phyloP scores from a whole-genome alignment of 163 green algal genomes.

The Scenedesmus sp. region DNA sequence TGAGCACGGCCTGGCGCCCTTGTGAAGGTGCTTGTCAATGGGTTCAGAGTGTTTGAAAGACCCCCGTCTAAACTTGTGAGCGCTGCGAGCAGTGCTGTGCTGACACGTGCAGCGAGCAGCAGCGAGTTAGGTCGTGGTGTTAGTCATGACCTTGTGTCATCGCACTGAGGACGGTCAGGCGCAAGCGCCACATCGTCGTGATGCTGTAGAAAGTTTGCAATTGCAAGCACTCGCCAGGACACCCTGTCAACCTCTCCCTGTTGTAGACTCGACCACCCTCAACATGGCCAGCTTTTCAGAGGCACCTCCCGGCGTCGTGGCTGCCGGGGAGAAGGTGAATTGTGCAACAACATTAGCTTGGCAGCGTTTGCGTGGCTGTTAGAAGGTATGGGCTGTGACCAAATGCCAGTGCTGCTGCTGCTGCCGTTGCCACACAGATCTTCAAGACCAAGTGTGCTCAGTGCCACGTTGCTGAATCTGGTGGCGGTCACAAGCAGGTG shows the following conservation, averaged over 20 bases:
- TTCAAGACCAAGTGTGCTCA: conserved; percentile 95
- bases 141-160: conserved; percentile 19
- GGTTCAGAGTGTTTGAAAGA: no score
- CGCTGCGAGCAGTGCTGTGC: not conserved
- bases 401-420: conserved; percentile 77
- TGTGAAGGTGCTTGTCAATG: no score
- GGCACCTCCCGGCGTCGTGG: conserved; percentile 72
- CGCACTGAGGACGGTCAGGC: not conserved
- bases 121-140: not conserved
- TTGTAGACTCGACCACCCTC: conserved; percentile 1
- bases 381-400: not conserved
- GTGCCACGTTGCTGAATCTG: conserved; percentile 95
- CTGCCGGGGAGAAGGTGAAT: conserved; percentile 75
- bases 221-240: not conserved
- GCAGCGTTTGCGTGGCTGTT: not conserved
- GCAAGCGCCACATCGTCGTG: not conserved
- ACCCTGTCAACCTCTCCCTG: not conserved
- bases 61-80: not conserved
- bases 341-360: not conserved
- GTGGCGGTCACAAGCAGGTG: conserved; percentile 97
- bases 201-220: not conserved
- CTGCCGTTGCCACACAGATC: conserved; percentile 84
- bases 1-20: not conserved
- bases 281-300: conserved; percentile 88
- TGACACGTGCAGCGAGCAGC: conserved; percentile 23